phyloP scores from a whole-genome alignment of 139 green algal genomes.

The Chloropicon primus region DNA sequence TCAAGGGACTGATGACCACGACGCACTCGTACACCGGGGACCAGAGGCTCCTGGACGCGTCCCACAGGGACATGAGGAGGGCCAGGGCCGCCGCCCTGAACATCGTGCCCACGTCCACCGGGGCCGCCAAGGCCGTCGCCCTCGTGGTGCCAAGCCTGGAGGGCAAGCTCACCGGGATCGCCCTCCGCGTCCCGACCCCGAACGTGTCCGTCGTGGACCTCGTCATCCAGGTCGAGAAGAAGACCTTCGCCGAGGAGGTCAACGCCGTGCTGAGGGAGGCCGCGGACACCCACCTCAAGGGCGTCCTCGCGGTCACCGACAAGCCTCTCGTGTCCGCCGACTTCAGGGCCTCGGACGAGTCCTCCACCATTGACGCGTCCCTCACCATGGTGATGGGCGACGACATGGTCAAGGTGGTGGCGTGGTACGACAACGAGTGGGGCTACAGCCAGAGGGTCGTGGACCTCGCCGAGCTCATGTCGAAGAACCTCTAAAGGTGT shows the following conservation, averaged over 20 bases:
- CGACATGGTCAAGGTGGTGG: slow-evolving; percentile 95
- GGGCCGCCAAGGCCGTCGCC: slow-evolving; percentile 93
- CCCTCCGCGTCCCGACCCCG: slow-evolving; percentile 94
- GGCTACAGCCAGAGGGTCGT: slow-evolving; percentile 21
- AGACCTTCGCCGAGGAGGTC: slow-evolving; percentile 98
- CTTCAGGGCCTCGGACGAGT: slow-evolving; percentile 66
- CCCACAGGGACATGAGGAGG: slow-evolving; percentile 92
- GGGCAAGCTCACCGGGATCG: slow-evolving; percentile 90
- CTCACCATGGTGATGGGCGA: slow-evolving; percentile 99
- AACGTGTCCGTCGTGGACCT: slow-evolving; percentile 98
- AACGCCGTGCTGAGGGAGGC: slow-evolving; percentile 93
- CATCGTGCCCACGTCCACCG: slow-evolving; percentile 98
- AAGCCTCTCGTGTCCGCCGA: slow-evolving; percentile 92
- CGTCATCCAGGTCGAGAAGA: slow-evolving; percentile 91
- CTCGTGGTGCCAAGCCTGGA: slow-evolving; percentile 86
- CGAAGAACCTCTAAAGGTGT: not conserved
- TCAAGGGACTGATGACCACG: slow-evolving; percentile 99
- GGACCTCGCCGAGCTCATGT: not conserved
- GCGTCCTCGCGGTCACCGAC: slow-evolving; percentile 83
- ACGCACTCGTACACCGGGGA: slow-evolving; percentile 99
- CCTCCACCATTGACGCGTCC: slow-evolving; percentile 82
- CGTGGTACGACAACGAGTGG: slow-evolving; percentile 97
- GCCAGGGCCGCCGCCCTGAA: slow-evolving; percentile 92
- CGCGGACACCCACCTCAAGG: slow-evolving; percentile 66
- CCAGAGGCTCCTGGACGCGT: slow-evolving; percentile 94